These are phyloP conservation scores for Xylaria palmicola DNA, from an alignment of 495 filamentous ascomycete genomes.

Conservation along the genomic window DNA sequence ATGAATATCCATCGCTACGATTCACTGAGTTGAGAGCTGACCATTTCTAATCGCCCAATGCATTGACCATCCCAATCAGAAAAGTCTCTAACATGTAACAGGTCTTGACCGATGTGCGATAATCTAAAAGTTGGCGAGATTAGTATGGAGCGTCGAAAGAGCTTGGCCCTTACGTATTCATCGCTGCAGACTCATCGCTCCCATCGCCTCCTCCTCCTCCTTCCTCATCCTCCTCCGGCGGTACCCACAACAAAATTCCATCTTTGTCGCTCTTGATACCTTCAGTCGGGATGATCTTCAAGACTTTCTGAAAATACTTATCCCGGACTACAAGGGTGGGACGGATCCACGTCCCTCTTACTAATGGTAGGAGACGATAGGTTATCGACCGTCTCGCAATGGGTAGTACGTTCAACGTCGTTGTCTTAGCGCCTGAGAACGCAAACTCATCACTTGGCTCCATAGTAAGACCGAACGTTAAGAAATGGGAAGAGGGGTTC, in stretches of 20 bases:
- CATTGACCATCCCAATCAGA: neutral
- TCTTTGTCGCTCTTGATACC: constrained; percentile 74
- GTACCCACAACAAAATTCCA: constrained; percentile 67
- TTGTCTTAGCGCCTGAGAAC: constrained; percentile 84
- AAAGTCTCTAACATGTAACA: too few relatives aligned
- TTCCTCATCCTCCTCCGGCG: constrained; percentile 40
- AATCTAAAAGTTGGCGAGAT: neutral
- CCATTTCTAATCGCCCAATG: neutral
- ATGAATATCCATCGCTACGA: too few relatives aligned
- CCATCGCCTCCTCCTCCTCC: constrained; percentile 14
- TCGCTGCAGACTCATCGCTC: constrained; percentile 1
- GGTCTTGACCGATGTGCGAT: neutral
- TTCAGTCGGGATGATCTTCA: constrained; percentile 69
- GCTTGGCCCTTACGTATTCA: neutral
- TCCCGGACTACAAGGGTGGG: constrained; percentile 73
- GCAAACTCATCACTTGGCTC: constrained; percentile 90
- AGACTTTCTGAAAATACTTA: constrained; percentile 83
- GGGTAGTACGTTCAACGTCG: constrained; percentile 73
- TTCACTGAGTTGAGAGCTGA: neutral
- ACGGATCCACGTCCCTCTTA: constrained; percentile 67
- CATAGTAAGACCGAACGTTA: constrained; percentile 90
- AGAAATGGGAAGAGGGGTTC: constrained; percentile 90
- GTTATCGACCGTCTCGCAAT: constrained; percentile 67
- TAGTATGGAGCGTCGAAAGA: neutral
- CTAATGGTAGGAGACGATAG: constrained; percentile 65